A percentile compares a stretch with the other conserved stretches of the same genome.
Evolutionary conservation across 2,329 filamentous ascomycete species (phyloP).

Genomic region (Phoma herbarum): DNA sequence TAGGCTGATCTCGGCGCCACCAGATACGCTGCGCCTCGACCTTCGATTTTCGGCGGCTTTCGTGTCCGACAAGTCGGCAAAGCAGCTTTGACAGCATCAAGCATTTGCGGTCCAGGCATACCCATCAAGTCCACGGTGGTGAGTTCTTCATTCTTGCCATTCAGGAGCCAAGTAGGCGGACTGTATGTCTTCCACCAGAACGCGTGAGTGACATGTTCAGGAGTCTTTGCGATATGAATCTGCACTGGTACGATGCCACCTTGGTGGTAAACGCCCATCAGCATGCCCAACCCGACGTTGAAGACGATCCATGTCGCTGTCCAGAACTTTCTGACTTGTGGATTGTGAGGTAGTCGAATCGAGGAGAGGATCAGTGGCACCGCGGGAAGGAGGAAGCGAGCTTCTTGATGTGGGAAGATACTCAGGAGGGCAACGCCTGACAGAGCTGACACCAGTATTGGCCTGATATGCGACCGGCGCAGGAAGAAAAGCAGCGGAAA

Average conservation of each 20-base stretch:
- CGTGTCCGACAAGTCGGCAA: constrained; percentile 58
- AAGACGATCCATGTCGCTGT: constrained; percentile 72
- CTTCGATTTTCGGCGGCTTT: constrained; percentile 53
- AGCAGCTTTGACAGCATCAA: constrained; percentile 65
- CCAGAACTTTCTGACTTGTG: constrained; percentile 60
- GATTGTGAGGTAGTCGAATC: constrained; percentile 68
- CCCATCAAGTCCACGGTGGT: constrained; percentile 78
- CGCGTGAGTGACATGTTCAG: constrained; percentile 70
- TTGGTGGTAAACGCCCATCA: constrained; percentile 87
- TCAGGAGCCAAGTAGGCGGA: constrained; percentile 80
- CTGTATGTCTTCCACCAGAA: constrained; percentile 90
- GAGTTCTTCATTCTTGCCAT: constrained; percentile 77
- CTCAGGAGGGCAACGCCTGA: constrained; percentile 76
- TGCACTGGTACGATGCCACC: constrained; percentile 80
- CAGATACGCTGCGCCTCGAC: constrained; percentile 65
- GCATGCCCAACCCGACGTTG: constrained; percentile 70
- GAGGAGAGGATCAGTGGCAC: constrained; percentile 81
- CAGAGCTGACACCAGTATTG: constrained; percentile 76
- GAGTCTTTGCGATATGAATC: constrained; percentile 75
- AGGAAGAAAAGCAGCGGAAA: constrained; percentile 60
- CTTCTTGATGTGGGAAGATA: constrained; percentile 80
- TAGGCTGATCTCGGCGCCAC: constrained; percentile 76
- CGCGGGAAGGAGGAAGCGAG: constrained; percentile 78
- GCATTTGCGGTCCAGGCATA: constrained; percentile 67
- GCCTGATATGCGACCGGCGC: constrained; percentile 58